Base-by-base conservation (phyloP, 23 red algal genomes). In the Cyanidiococcus yangmingshanensis region DNA sequence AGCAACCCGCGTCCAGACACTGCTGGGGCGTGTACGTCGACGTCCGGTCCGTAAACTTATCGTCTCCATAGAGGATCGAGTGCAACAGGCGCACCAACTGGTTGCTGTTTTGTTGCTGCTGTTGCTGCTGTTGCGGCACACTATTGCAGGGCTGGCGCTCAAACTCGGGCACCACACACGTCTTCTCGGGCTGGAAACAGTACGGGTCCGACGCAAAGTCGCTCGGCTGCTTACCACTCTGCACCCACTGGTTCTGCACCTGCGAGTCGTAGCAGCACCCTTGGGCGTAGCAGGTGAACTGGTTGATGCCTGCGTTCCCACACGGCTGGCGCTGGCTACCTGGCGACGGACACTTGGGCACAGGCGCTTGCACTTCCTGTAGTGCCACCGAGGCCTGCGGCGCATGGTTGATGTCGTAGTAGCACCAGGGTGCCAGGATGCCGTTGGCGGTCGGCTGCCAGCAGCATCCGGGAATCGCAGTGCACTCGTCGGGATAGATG, bases 401-500 rank as follows among this genome's bases (percentile, higher is more conserved):
- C 15, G 50, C 50, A 15, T 57, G 50, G 15, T 57, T n/a, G 50
- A n/a, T n/a, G 50, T 57, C 50, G 50, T 57, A 57, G 50, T 16
- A 57, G 50, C 50, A 57, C 50, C 50, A 57, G 16, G 50, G 50
- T 15, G 50, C 50, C 16, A 57, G 16, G 50, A 57, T n/a, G 50
- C n/a, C 50, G 50, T 57, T 57, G 50, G 50, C 16, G 16, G 50
- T 57, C 50, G 50, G 50, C n/a, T 57, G 50, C 50, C 50, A 57
- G 50, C 50, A 57, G 50, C 50, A 57, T 57, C 50, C 50, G 50
- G 50, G 50, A n/a, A 57, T 57, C 16, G 50, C 50, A n/a, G 16
- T 15, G 50, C 50, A 57, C 50, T 57, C 50, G 50, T 57, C 50
- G 50, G 50, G 50, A n/a, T 57, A 57, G 50, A 57, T 57, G 50